Percentiles rank a stretch among this genome's conserved stretches.
Conservation (phyloP, 2,329 filamentous ascomycete species). For the Gremmenia infestans region DNA sequence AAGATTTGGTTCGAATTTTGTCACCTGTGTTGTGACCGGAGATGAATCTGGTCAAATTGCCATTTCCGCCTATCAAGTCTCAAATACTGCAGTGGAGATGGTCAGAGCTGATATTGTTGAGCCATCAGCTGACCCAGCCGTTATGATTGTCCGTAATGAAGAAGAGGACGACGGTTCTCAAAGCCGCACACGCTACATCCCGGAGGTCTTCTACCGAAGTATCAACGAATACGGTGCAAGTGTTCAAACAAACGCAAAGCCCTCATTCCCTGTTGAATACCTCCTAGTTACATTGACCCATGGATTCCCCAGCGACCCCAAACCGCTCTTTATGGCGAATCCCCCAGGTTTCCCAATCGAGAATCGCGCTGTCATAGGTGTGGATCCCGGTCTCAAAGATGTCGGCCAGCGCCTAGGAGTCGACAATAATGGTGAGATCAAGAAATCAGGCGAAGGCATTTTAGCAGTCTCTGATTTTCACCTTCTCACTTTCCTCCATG, state of each 20-base stretch:
- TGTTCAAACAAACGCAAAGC: conserved; percentile 95
- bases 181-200: conserved; percentile 79
- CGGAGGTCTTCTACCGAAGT: conserved; percentile 91
- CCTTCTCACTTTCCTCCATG: conserved; percentile 79
- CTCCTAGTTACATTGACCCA: conserved; percentile 93
- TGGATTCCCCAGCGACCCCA: conserved; percentile 80
- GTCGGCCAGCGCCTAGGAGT: conserved; percentile 63
- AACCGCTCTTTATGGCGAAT: conserved; percentile 66
- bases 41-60: conserved; percentile 84
- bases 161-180: conserved; percentile 71
- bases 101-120: conserved; percentile 91
- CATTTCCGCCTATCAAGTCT: conserved; percentile 90
- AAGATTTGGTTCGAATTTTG: conserved; percentile 90
- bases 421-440: conserved; percentile 48
- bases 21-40: conserved; percentile 92
- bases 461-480: conserved; percentile 87
- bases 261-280: conserved; percentile 93
- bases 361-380: conserved; percentile 81
- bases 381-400: conserved; percentile 72
- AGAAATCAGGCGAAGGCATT: conserved; percentile 56
- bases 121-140: conserved; percentile 83
- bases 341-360: conserved; percentile 76
- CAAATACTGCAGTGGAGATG: conserved; percentile 96
- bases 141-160: conserved; percentile 93
- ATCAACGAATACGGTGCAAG: conserved; percentile 97